Base-by-base conservation (phyloP, 169 alveolate species). In the Babesia gibsoni region DNA sequence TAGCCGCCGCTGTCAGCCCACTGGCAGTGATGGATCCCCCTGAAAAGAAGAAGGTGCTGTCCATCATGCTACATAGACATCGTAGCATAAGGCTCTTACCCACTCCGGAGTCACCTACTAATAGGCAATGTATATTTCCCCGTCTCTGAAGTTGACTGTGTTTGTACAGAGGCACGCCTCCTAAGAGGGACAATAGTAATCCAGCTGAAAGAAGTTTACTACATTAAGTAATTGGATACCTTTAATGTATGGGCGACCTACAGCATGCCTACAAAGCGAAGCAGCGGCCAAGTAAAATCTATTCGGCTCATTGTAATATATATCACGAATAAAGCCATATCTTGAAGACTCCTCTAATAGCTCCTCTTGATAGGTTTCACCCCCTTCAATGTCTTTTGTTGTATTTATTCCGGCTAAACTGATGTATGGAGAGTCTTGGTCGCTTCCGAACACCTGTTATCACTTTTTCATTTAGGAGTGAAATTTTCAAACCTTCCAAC, bases 1-100 rank as follows among this genome's bases (percentile, higher is more conserved):
- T 70, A 16, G 89, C 89, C 10, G 93, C 84, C 14, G 94, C 96
- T 8, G 97, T 95, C 23, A 94, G 85, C 18, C 97, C 98, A 18
- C 95, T 93, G 25, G 91, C 84, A 18, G 95, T 87, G 9, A 94
- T 78, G 3, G 95, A 92, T 0, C 90, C 82, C 10, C 96, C 96
- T 63, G 92, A 73, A 4, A 83, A 68, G 29, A 83, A 66, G 66
- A 63, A 41, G 35, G 74, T 74, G 3, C 84, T 79, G 20, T 63
- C 80, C 10, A 77, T 77, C 6, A 65, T 66, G 33, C 64, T 73
- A 53, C 90, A 78, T 35, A 75, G 52, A 63, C 85, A 53, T 22
- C 85, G 89, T 42, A 81, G 58, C 20, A 81, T 64, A 42, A 73
- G 16, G 45, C 90, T 83, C 65, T 83, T 83, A 14, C 90, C 90